These are phyloP conservation scores for Podila clonocystis DNA, from an alignment of 192 early-diverging fungal species.

Conservation along the genomic window DNA sequence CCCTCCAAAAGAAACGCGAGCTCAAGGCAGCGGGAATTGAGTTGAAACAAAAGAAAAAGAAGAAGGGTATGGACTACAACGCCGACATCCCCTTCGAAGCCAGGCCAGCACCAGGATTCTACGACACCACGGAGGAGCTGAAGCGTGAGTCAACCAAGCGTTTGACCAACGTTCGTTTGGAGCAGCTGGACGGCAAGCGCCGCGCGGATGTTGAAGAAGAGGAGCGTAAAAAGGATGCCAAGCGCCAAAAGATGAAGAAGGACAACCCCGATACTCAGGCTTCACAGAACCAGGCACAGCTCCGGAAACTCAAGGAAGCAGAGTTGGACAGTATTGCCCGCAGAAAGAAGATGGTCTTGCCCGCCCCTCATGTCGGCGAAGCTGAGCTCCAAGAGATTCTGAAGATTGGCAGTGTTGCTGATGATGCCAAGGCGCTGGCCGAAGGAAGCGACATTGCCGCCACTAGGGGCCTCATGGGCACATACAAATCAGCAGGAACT, in stretches of 20 bases:
- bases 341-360: slow-evolving; percentile 83
- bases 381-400: slow-evolving; percentile 82
- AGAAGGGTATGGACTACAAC: slow-evolving; percentile 92
- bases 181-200: slow-evolving; percentile 88
- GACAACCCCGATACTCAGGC: slow-evolving; percentile 56
- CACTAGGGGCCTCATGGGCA: slow-evolving; percentile 74
- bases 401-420: slow-evolving; percentile 80
- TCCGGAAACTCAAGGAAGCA: slow-evolving; percentile 70
- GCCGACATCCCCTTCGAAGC: slow-evolving; percentile 96
- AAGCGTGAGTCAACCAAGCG: slow-evolving; percentile 69
- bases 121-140: slow-evolving; percentile 90
- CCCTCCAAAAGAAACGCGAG: slow-evolving; percentile 94
- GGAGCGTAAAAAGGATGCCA: slow-evolving; percentile 81
- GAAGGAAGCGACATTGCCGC: slow-evolving; percentile 63
- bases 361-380: slow-evolving; percentile 92
- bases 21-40: slow-evolving; percentile 99
- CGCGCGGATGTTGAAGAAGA: slow-evolving; percentile 86
- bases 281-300: slow-evolving; percentile 52
- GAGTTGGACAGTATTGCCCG: slow-evolving; percentile 71
- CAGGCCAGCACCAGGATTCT: slow-evolving; percentile 88
- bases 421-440: slow-evolving; percentile 78
- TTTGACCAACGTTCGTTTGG: slow-evolving; percentile 76
- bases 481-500: slow-evolving; percentile 69
- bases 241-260: slow-evolving; percentile 69
- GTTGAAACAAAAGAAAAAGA: slow-evolving; percentile 73